Conservation (phyloP, 2,329 filamentous ascomycete species). For the Penicillium occitanis region DNA sequence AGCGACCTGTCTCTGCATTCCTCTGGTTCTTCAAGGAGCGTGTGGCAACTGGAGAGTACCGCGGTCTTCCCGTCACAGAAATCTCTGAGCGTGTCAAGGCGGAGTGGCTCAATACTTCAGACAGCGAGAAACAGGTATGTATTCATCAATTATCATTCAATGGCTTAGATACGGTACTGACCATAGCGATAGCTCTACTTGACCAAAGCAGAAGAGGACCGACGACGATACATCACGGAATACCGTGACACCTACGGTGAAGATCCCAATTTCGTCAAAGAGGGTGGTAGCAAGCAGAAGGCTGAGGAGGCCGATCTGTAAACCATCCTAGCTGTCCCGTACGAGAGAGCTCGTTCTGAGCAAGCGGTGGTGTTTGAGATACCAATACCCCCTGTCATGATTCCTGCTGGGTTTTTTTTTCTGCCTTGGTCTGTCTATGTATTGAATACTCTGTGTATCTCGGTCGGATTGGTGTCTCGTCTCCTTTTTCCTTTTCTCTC, state of each 20-base stretch:
- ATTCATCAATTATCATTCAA: neutral
- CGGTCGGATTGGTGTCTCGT: conserved; percentile 11
- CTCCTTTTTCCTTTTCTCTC: conserved; percentile 1
- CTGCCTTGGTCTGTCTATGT: neutral
- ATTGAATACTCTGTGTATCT: conserved; percentile 1
- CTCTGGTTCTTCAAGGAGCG: conserved; percentile 50
- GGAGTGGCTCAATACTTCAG: conserved; percentile 32
- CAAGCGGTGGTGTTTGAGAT: conserved; percentile 7
- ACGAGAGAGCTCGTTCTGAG: neutral
- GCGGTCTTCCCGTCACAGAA: conserved; percentile 46
- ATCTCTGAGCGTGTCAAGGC: conserved; percentile 20
- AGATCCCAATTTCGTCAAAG: conserved; percentile 22
- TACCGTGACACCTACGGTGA: conserved; percentile 39
- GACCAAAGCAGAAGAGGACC: conserved; percentile 29
- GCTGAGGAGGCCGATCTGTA: neutral
- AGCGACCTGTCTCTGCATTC: conserved; percentile 42
- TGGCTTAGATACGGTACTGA: neutral
- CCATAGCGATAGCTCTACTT: conserved; percentile 27
- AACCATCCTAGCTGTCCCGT: neutral
- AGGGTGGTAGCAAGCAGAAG: conserved; percentile 1
- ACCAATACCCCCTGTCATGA: conserved; percentile 8
- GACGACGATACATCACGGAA: conserved; percentile 37
- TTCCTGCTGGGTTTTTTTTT: neutral
- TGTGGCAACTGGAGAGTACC: conserved; percentile 51
- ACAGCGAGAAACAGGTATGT: conserved; percentile 40